Percentiles rank a stretch among this genome's conserved stretches.
Evolutionary conservation across 176 grass and related monocot genomes (phyloP).

Genomic region (Triticum turgidum): DNA sequence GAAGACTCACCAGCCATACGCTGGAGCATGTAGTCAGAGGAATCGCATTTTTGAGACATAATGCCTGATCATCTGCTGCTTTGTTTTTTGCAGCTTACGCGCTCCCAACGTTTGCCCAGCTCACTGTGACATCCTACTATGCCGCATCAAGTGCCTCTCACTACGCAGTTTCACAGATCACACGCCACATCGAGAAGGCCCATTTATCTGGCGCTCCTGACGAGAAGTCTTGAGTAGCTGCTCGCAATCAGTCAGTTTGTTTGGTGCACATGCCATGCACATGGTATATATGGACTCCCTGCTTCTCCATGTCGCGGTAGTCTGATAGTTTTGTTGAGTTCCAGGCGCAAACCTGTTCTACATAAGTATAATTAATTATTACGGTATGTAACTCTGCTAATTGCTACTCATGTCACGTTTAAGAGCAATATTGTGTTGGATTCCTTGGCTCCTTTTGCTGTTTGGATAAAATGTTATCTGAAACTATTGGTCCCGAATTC

Average conservation of each 20-base stretch:
- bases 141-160: slow-evolving; percentile 73
- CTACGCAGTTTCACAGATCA: slow-evolving; percentile 74
- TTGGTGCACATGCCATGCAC: background rate
- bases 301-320: background rate
- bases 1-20: too few relatives aligned
- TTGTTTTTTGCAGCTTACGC: slow-evolving; percentile 56
- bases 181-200: slow-evolving; percentile 58
- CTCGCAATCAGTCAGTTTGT: background rate
- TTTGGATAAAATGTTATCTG: background rate
- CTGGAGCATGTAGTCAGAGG: too few relatives aligned
- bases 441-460: background rate
- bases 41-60: too few relatives aligned
- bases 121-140: slow-evolving; percentile 86
- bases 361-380: background rate
- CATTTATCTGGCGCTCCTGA: slow-evolving; percentile 36
- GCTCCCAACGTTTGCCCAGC: slow-evolving; percentile 74
- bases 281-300: background rate
- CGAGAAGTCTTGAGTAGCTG: slow-evolving; percentile 46
- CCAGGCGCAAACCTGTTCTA: background rate
- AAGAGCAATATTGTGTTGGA: background rate
- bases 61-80: slow-evolving; percentile 13
- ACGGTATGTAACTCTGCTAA: background rate
- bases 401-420: background rate
- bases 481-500: background rate
- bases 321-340: slow-evolving; percentile 12